A percentile compares a stretch with the other conserved stretches of the same genome.
These are phyloP conservation scores for Fusarium duplospermum DNA, from an alignment of 2,329 filamentous ascomycete species.

Conservation along the genomic window DNA sequence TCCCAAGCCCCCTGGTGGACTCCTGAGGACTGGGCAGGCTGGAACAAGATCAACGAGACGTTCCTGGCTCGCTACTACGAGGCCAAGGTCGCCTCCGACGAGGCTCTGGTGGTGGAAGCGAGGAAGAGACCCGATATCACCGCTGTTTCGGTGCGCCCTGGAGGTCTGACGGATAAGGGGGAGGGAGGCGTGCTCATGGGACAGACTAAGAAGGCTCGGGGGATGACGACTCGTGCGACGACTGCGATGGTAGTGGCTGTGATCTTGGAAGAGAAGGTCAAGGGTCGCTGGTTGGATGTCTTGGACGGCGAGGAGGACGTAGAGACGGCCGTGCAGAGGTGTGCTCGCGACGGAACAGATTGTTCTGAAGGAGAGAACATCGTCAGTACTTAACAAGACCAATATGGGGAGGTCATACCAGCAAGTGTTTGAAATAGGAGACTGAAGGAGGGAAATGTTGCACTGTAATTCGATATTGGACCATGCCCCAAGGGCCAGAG, in stretches of 20 bases:
- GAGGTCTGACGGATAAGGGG: constrained; percentile 57
- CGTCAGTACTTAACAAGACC: constrained; percentile 20
- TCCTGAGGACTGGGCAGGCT: constrained; percentile 56
- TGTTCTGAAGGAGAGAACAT: constrained; percentile 40
- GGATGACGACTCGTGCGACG: constrained; percentile 63
- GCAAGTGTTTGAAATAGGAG: neutral
- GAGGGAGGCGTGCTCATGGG: constrained; percentile 58
- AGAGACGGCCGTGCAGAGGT: constrained; percentile 35
- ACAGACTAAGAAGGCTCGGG: constrained; percentile 49
- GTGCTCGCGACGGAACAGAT: constrained; percentile 35
- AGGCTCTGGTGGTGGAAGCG: constrained; percentile 59
- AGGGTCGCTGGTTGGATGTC: constrained; percentile 63
- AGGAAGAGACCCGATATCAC: constrained; percentile 52
- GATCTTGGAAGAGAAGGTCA: constrained; percentile 56
- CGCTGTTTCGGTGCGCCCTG: constrained; percentile 63
- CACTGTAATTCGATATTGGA: neutral
- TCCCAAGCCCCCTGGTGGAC: constrained; percentile 63
- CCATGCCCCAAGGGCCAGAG: neutral
- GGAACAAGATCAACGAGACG: constrained; percentile 52
- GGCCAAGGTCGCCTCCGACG: constrained; percentile 67
- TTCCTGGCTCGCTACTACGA: constrained; percentile 61
- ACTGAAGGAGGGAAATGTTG: neutral
- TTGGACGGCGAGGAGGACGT: constrained; percentile 60
- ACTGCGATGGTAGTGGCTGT: constrained; percentile 66
- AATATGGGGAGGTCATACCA: neutral